Conservation (phyloP, 306 rosid genomes). For the Calophaca sinica region DNA sequence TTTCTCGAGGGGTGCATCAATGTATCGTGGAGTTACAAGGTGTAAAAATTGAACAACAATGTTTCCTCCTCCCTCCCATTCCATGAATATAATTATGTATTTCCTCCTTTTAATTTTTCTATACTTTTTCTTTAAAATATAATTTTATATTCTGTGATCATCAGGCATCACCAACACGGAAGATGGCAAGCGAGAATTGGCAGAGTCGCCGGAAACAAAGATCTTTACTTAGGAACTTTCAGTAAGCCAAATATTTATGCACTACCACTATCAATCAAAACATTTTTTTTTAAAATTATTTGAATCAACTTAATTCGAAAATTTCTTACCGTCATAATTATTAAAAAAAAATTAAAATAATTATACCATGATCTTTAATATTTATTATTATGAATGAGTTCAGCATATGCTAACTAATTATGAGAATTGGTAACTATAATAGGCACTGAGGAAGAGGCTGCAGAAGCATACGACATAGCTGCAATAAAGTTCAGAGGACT, state of each 20-base stretch:
- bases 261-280: background rate
- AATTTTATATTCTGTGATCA: slow-evolving; percentile 27
- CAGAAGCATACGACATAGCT: slow-evolving; percentile 98
- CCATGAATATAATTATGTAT: background rate
- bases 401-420: too few relatives aligned
- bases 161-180: slow-evolving; percentile 96
- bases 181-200: slow-evolving; percentile 99
- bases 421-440: too few relatives aligned
- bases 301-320: background rate
- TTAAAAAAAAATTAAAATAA: too few relatives aligned
- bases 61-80: slow-evolving; percentile 20
- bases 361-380: too few relatives aligned
- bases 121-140: background rate
- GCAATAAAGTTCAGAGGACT: slow-evolving; percentile 95
- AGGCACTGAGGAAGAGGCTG: slow-evolving; percentile 99
- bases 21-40: slow-evolving; percentile 99
- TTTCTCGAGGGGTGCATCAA: slow-evolving; percentile 98
- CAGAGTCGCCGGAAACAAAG: slow-evolving; percentile 99
- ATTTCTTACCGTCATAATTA: too few relatives aligned
- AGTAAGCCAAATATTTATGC: slow-evolving; percentile 57
- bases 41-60: slow-evolving; percentile 35
- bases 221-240: slow-evolving; percentile 96
- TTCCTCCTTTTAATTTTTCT: background rate
- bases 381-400: background rate
- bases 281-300: background rate